Base-by-base conservation (phyloP, 371 early-diverging fungal genomes). In the Neoconidiobolus thromboides region DNA sequence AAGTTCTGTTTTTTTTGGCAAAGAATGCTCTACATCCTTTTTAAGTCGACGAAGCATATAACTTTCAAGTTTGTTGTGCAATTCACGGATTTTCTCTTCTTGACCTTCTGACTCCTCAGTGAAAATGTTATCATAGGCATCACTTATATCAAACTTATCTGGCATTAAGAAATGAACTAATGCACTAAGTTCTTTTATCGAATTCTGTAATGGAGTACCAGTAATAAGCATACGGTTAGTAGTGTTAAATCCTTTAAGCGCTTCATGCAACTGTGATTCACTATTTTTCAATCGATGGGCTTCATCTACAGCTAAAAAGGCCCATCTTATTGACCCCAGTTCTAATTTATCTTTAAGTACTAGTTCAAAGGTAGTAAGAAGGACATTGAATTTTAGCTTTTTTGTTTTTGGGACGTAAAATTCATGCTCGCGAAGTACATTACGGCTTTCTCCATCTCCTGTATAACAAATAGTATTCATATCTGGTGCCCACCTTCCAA, bases 1-100 rank as follows among this genome's bases (percentile, higher is more conserved):
- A 36, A 88, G 81, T 66, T 98, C 98, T 0, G 87, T 84, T 70
- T 96, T 95, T 67, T 82, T 82, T 10, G 96, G 96, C 51, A 98
- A 67, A 2, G 92, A 90, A 71, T 89, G 91, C 68, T 98, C 98
- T 2, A 96, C 98, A 68, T 96, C 96, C 69, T 93, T 93, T 69
- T 98, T 98, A 48, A 96, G 71, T 2, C 98, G 83, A 39, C 98
- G 83, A 40, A 96, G 73, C 91, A 96, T 91, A 67, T 89, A 81
- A 1, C 81, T 83, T 67, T 89, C 86, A 26, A 98, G 75, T 12
- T 79, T 73, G 12, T 75, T 71, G 58, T 98, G 96, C 15, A 98
- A 69, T 4, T 88, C 81, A 12, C 77, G 78, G 63, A 97, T 91
- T 65, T 88, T 89, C 50, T 76, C 74, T 63, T 87, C 83, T 64